Base-by-base conservation (phyloP, 768 basidiomycete species). In the Pulveroboletus frians region DNA sequence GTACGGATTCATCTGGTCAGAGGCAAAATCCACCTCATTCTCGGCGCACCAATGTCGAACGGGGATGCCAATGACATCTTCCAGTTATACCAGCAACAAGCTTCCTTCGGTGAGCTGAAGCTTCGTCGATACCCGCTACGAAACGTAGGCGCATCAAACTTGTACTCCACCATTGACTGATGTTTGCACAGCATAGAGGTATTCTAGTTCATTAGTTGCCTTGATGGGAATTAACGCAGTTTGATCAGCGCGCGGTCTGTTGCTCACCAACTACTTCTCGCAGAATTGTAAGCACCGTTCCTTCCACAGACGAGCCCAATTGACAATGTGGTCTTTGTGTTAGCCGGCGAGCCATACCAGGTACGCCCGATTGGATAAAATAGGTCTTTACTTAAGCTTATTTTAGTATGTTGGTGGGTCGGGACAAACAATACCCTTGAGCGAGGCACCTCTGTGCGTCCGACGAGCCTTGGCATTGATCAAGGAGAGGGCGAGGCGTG, bases 241-340 rank as follows among this genome's bases (percentile, higher is more conserved):
- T 46, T 52, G 48, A 20, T 18, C 48, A 90, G 88, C 79, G 57
- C 79, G 86, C 36, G 88, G 88, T 7, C 63, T 74, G 4, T 66
- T 90, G 4, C 68, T 91, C 42, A 84, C 88, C 5, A 85, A 87
- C 58, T 91, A 91, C 59, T 91, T 91, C 58, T 90, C 88, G 13
- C 88, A 91, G 55, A 91, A 91, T 50, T 80, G 88, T 88, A 61
- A 61, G 81, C 67, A 17, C 45, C 5, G 4, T 39, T 44, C n/a
- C 21, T 21, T 27, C 9, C 40, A 30, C 9, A 26, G n/a, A 38
- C 10, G 17, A 34, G 6, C n/a, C 14, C 13, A 20, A 3, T 36
- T 39, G 27, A 5, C 57, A 13, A 54, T 31, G 32, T 41, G 4
- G 52, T 47, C 30, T 29, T 20, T 10, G 3, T 50, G n/a, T 29